Percentiles rank a stretch among this genome's conserved stretches.
Evolutionary conservation across 2,329 filamentous ascomycete genomes (phyloP).

Genomic region (Acephala macrosclerotiorum): DNA sequence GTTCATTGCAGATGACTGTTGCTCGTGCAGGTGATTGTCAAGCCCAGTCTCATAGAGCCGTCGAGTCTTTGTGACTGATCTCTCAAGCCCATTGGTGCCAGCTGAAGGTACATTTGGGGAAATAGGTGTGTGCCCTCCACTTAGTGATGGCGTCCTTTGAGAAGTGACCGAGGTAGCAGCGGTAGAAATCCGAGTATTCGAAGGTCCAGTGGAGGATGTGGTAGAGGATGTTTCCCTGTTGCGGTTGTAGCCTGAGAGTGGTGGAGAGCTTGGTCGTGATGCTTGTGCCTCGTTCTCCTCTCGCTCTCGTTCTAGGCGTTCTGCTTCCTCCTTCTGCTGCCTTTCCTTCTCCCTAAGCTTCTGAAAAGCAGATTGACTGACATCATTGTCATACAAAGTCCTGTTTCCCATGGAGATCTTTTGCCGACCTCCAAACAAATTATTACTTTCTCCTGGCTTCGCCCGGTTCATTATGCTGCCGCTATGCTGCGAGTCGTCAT

Average conservation of each 20-base stretch:
- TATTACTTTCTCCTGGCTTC: conserved; percentile 87
- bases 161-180: conserved; percentile 90
- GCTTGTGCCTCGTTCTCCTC: conserved; percentile 48
- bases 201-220: conserved; percentile 71
- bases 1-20: conserved; percentile 78
- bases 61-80: conserved; percentile 72
- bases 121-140: conserved; percentile 55
- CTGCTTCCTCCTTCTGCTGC: conserved; percentile 49
- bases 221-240: conserved; percentile 90
- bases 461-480: conserved; percentile 85
- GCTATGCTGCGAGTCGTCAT: conserved; percentile 66
- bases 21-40: conserved; percentile 80
- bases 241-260: conserved; percentile 69
- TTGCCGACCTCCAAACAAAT: conserved; percentile 91
- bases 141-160: conserved; percentile 62
- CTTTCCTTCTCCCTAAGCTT: conserved; percentile 63
- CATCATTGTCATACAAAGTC: conserved; percentile 85
- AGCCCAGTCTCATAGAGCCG: conserved; percentile 85
- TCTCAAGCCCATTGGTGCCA: conserved; percentile 60
- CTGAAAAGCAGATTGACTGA: conserved; percentile 84
- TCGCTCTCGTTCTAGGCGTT: conserved; percentile 41
- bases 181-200: conserved; percentile 78
- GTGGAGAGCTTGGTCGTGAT: conserved; percentile 60
- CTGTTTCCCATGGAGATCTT: conserved; percentile 85
- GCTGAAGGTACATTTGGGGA: conserved; percentile 47